Evolutionary conservation across 257 asterid species (phyloP).

Genomic region (Solanum clarkiae): DNA sequence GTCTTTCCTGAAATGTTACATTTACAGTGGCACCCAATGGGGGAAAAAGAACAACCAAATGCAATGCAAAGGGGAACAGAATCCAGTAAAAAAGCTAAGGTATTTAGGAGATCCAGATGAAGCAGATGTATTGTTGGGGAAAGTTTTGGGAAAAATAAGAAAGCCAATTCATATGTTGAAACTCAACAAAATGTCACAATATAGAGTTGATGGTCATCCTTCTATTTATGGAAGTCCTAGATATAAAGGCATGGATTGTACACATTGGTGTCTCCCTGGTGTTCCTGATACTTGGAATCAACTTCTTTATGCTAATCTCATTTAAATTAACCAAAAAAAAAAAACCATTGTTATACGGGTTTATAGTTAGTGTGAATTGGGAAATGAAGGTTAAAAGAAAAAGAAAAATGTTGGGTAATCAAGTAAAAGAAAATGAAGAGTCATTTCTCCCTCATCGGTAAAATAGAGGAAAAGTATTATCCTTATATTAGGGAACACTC

Average conservation of each 20-base stretch:
- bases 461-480: no score
- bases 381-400: no score
- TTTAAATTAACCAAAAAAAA: neutral
- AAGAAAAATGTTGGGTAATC: no score
- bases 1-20: neutral
- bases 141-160: conserved; percentile 1
- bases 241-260: conserved; percentile 27
- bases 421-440: no score
- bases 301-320: conserved; percentile 12
- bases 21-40: neutral
- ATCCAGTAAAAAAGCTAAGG: neutral
- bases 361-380: no score
- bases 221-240: conserved; percentile 20
- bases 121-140: conserved; percentile 12
- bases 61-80: neutral
- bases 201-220: conserved; percentile 42
- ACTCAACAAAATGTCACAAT: conserved; percentile 16
- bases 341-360: neutral
- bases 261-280: conserved; percentile 46
- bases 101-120: neutral
- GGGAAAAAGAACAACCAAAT: neutral
- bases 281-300: conserved; percentile 45
- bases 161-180: conserved; percentile 15
- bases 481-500: no score
- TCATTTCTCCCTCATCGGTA: no score